Conservation (phyloP, 352 stramenopile genomes). For the Globisporangium radiosum region DNA sequence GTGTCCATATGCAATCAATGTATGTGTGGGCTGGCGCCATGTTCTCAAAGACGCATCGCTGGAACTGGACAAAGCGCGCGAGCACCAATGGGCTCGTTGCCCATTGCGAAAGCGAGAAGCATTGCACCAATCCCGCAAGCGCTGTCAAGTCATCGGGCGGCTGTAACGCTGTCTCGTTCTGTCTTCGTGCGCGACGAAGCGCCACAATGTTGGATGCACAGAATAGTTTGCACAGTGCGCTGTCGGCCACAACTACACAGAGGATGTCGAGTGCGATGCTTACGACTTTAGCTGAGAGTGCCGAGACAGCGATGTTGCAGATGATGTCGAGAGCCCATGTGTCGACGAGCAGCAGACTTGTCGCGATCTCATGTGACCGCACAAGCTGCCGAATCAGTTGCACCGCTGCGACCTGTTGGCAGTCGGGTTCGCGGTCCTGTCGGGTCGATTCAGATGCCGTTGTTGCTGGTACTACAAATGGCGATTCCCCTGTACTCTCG, state of each 20-base stretch:
- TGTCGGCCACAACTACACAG: not conserved
- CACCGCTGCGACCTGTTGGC: constrained; percentile 2
- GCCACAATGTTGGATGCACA: not conserved
- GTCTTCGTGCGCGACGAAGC: not conserved
- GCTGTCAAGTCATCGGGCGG: not conserved
- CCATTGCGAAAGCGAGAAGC: constrained; percentile 9
- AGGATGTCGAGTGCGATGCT: constrained; percentile 5
- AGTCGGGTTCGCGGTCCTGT: not conserved
- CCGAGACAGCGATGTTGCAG: constrained; percentile 6
- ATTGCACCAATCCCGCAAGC: not conserved
- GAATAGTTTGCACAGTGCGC: constrained; percentile 4
- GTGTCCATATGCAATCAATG: constrained; percentile 4
- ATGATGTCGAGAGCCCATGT: constrained; percentile 7
- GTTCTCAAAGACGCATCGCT: constrained; percentile 3
- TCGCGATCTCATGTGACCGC: constrained; percentile 3
- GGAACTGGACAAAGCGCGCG: constrained; percentile 7
- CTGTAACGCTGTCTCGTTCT: not conserved
- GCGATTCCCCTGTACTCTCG: no score
- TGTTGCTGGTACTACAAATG: no score
- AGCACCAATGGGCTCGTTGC: not conserved
- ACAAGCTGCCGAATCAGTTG: constrained; percentile 4
- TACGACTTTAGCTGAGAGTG: not conserved
- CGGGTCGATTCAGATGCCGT: not conserved
- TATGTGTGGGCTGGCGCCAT: not conserved
- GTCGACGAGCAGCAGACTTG: constrained; percentile 3